Evolutionary conservation across 2,329 filamentous ascomycete genomes (phyloP), one percentile per base, ranked within the genome.

Genomic region (Orbilia blumenaviensis): DNA sequence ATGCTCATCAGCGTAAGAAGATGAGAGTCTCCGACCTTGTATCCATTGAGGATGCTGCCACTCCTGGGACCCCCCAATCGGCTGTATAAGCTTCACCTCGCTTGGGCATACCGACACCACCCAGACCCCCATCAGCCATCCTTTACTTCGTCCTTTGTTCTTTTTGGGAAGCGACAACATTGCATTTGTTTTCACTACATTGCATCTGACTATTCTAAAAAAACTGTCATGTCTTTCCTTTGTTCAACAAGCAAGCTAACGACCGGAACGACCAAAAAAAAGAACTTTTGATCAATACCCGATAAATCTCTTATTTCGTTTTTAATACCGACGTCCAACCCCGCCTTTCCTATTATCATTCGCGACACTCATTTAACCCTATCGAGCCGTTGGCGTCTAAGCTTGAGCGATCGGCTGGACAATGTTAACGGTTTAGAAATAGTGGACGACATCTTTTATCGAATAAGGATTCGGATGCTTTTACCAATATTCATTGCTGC

Each of bases 21-120:
- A 78, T 80, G 74, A 79, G 79, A 61, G 79, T 80, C 50, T 80
- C 79, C 21, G 79, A 80, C 69, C 56, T 80, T 38, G 71, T 75
- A 42, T 75, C 71, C 36, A 75, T 75, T 61, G 71, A 75, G 63
- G 71, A 75, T 50, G 71, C 71, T 41, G 71, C 71, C 23, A 75
- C 71, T 42, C 71, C 71, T 29, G 71, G 71, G 14, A 75, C 71
- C 27, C 71, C 71, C 36, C 71, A 75, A 25, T 75, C 71, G 71
- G 64, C 63, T 75, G 71, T 52, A 42, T 75, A 67, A 75, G 56
- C 71, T 60, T 27, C 25, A 38, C 36, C 25, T 75, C 71, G 71
- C 52, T 68, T 75, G 46, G 36, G 67, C 25, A 61, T 75, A 25
- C 69, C 48, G 44, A 46, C 41, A n/a, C 44, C 66, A 3, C 50